Evolutionary conservation across 257 asterid genomes (phyloP).

Genomic region (Nyctanthes arbortristis): DNA sequence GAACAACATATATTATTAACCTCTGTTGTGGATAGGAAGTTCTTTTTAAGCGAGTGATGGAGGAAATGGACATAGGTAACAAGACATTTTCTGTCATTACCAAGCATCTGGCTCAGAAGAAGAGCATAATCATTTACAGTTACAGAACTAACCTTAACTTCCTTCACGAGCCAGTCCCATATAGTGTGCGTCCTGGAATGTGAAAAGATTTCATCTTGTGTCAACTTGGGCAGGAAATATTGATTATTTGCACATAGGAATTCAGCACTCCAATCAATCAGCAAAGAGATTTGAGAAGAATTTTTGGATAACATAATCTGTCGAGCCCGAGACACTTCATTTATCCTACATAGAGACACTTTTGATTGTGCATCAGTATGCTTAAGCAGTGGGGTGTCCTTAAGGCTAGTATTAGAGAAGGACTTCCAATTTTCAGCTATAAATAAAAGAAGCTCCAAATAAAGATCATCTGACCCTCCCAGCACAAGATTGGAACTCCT

Average conservation of each 20-base stretch:
- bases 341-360: conserved; percentile 28
- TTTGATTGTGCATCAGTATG: conserved; percentile 11
- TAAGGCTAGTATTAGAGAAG: conserved; percentile 19
- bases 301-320: conserved; percentile 10
- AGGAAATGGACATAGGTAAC: conserved; percentile 30
- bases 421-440: conserved; percentile 32
- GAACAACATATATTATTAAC: conserved; percentile 1
- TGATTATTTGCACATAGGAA: conserved; percentile 13
- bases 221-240: conserved; percentile 22
- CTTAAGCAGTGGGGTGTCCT: conserved; percentile 27
- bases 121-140: conserved; percentile 22
- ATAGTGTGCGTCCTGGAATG: conserved; percentile 16
- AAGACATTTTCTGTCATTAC: conserved; percentile 14
- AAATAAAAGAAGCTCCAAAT: conserved; percentile 32
- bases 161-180: conserved; percentile 29
- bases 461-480: conserved; percentile 35
- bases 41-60: conserved; percentile 12
- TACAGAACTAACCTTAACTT: conserved; percentile 16
- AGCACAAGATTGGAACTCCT: conserved; percentile 35
- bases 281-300: conserved; percentile 26
- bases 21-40: conserved; percentile 11
- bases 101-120: conserved; percentile 1
- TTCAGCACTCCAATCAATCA: conserved; percentile 39
- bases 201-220: conserved; percentile 17
- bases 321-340: not conserved